Evolutionary conservation across 306 rosid species (phyloP).

Genomic region (Glycine latifolia): DNA sequence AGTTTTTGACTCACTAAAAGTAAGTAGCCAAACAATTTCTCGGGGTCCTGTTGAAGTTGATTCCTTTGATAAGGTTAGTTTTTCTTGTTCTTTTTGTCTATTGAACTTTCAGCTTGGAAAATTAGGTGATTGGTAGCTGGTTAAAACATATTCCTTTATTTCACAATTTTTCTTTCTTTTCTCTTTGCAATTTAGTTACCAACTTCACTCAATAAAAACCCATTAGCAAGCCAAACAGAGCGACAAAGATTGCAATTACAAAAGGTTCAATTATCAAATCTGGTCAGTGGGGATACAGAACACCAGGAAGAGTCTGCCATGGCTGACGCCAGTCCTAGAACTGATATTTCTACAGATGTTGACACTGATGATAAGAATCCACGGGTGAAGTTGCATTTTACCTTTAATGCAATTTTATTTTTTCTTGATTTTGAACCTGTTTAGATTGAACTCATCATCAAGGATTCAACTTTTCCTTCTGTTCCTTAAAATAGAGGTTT

Average conservation of each 20-base stretch:
- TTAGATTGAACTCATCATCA: background rate
- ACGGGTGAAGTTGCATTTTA: slow-evolving; percentile 57
- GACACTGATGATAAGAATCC: slow-evolving; percentile 91
- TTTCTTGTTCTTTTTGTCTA: slow-evolving; percentile 32
- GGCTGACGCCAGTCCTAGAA: slow-evolving; percentile 94
- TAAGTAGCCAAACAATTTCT: slow-evolving; percentile 46
- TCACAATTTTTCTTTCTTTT: background rate
- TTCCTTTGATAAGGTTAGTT: slow-evolving; percentile 52
- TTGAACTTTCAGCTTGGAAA: slow-evolving; percentile 41
- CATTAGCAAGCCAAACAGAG: slow-evolving; percentile 31
- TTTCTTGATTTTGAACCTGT: background rate
- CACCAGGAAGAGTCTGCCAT: slow-evolving; percentile 64
- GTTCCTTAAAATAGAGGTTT: background rate
- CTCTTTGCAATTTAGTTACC: slow-evolving; percentile 43
- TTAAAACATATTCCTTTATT: background rate
- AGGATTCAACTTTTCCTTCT: slow-evolving; percentile 24
- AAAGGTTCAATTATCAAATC: slow-evolving; percentile 56
- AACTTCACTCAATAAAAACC: slow-evolving; percentile 43
- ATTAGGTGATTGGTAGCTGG: slow-evolving; percentile 14
- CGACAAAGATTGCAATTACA: slow-evolving; percentile 41
- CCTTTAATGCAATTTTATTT: slow-evolving; percentile 32
- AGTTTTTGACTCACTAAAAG: slow-evolving; percentile 39
- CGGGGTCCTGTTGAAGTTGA: slow-evolving; percentile 42
- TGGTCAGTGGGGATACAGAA: slow-evolving; percentile 50
- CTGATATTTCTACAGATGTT: slow-evolving; percentile 91